Evolutionary conservation across 768 basidiomycete species (phyloP).

Genomic region (Lactarius indigo): DNA sequence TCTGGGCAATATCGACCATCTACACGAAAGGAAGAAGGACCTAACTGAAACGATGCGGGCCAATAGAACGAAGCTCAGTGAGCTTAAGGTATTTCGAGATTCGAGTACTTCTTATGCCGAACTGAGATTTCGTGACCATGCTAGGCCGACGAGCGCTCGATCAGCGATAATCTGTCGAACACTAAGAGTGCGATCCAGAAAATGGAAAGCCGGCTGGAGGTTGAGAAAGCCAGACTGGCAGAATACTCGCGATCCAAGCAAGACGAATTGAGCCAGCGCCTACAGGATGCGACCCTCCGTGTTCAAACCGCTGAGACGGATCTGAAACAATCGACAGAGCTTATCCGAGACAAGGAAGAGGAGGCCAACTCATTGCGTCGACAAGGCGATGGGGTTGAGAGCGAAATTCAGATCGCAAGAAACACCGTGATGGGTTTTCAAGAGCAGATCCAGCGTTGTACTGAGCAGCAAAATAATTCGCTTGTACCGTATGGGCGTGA

Average conservation of each 20-base stretch:
- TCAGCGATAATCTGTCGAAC: constrained; percentile 13
- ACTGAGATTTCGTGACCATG: background rate
- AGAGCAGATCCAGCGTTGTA: constrained; percentile 47
- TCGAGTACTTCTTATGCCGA: background rate
- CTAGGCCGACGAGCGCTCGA: constrained; percentile 19
- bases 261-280: constrained; percentile 50
- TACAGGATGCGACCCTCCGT: constrained; percentile 44
- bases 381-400: constrained; percentile 39
- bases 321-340: constrained; percentile 7
- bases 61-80: constrained; percentile 52
- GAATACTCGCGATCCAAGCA: constrained; percentile 58
- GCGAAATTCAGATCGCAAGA: constrained; percentile 33
- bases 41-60: constrained; percentile 45
- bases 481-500: constrained; percentile 60
- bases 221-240: constrained; percentile 23
- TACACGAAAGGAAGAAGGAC: constrained; percentile 38
- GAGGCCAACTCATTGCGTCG: constrained; percentile 1
- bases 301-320: constrained; percentile 12
- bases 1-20: constrained; percentile 46
- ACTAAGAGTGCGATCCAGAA: constrained; percentile 18
- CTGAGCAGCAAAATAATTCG: constrained; percentile 51
- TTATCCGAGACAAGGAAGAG: constrained; percentile 4
- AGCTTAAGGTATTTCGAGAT: constrained; percentile 23
- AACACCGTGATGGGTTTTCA: constrained; percentile 45
- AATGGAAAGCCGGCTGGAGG: constrained; percentile 15